phyloP scores from a whole-genome alignment of 306 rosid genomes.

The Abrus pulchellus region DNA sequence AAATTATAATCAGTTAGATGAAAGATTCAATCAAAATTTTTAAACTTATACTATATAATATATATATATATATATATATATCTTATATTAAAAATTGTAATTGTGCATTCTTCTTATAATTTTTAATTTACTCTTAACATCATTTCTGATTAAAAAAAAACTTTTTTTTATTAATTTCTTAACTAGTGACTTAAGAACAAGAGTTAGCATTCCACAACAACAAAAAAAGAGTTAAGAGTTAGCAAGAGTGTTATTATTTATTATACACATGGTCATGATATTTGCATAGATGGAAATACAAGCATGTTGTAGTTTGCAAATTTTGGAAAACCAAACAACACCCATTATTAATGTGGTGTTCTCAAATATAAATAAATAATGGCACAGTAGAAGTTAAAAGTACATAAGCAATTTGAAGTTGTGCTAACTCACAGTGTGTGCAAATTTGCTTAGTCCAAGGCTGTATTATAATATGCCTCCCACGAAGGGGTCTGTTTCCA shows the following conservation, averaged over 20 bases:
- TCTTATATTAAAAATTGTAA: no score
- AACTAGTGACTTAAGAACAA: no score
- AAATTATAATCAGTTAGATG: no score
- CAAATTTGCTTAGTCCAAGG: slow-evolving; percentile 50
- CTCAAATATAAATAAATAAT: background rate
- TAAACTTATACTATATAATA: no score
- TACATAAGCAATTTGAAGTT: slow-evolving; percentile 46
- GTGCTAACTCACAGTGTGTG: slow-evolving; percentile 43
- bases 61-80: no score
- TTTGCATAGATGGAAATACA: slow-evolving; percentile 13
- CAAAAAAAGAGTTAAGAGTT: no score
- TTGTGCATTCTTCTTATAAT: no score
- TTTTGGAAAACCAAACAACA: slow-evolving; percentile 43
- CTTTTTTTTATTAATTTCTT: no score
- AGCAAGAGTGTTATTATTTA: background rate
- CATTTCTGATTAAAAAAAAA: no score
- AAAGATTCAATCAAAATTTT: no score
- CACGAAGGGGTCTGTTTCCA: slow-evolving; percentile 55
- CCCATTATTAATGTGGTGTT: slow-evolving; percentile 21
- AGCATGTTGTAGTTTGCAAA: slow-evolving; percentile 38
- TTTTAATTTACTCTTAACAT: no score
- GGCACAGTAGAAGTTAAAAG: slow-evolving; percentile 24
- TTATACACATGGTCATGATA: background rate
- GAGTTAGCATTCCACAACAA: no score
- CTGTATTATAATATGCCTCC: slow-evolving; percentile 46